Evolutionary conservation across 306 rosid genomes (phyloP).

Genomic region (Malus sieversii): DNA sequence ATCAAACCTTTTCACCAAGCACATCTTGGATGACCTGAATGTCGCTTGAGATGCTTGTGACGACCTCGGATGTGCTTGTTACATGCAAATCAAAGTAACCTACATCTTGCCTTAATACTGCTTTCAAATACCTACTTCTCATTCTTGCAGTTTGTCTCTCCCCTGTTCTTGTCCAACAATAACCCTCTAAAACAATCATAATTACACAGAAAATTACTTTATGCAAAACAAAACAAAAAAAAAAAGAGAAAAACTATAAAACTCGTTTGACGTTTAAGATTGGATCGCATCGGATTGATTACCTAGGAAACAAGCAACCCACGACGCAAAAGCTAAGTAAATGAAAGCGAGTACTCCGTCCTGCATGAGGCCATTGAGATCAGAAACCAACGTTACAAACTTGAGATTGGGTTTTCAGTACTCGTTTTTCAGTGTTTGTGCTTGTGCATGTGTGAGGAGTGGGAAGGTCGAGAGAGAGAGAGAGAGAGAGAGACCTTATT

Average conservation of each 20-base stretch:
- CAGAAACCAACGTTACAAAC: not conserved
- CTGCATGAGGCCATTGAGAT: not conserved
- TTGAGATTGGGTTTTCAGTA: not conserved
- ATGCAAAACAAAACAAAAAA: not conserved
- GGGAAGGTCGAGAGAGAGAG: not conserved
- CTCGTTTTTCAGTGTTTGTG: not conserved
- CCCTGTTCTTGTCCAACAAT: slow-evolving; percentile 35
- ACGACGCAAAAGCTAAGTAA: not conserved
- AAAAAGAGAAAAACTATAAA: too few relatives aligned
- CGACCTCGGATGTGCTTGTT: slow-evolving; percentile 18
- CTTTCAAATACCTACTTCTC: slow-evolving; percentile 23
- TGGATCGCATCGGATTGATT: not conserved
- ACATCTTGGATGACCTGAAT: slow-evolving; percentile 23
- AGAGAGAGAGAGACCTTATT: slow-evolving; percentile 20
- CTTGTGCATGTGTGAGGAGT: not conserved
- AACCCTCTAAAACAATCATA: slow-evolving; percentile 22
- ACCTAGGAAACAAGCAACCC: slow-evolving; percentile 19
- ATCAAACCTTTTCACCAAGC: slow-evolving; percentile 20
- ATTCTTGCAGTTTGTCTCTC: slow-evolving; percentile 34
- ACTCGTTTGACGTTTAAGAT: too few relatives aligned
- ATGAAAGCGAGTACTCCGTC: not conserved
- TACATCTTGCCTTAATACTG: slow-evolving; percentile 26
- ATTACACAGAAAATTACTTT: not conserved
- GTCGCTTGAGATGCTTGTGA: slow-evolving; percentile 22
- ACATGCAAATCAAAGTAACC: slow-evolving; percentile 12